phyloP scores from a whole-genome alignment of 768 basidiomycete species.

The Panaeolus cyanescens region DNA sequence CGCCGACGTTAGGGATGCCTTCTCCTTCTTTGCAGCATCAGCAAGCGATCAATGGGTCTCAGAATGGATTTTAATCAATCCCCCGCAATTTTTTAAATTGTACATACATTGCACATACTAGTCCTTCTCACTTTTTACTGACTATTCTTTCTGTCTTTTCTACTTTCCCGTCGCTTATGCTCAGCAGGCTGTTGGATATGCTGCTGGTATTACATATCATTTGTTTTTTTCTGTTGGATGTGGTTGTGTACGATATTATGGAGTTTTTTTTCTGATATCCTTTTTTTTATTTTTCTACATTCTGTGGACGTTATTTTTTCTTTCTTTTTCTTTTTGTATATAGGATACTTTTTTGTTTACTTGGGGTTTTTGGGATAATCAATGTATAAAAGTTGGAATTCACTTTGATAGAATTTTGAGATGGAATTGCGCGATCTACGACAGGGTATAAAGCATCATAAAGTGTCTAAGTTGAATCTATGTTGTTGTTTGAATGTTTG shows the following conservation, averaged over 20 bases:
- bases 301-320: not conserved
- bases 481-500: too few relatives aligned
- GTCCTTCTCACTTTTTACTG: slow-evolving; percentile 2
- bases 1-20: slow-evolving; percentile 52
- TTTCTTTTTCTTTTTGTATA: slow-evolving; percentile 2
- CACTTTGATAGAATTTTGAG: not conserved
- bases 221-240: not conserved
- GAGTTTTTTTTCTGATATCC: slow-evolving; percentile 1
- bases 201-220: not conserved
- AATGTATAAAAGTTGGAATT: not conserved
- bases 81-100: too few relatives aligned
- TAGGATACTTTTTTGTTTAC: not conserved
- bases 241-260: not conserved
- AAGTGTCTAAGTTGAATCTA: too few relatives aligned
- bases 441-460: too few relatives aligned
- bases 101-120: not conserved
- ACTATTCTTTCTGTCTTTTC: not conserved
- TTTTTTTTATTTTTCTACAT: not conserved
- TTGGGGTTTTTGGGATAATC: not conserved
- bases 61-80: slow-evolving; percentile 1
- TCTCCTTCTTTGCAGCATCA: slow-evolving; percentile 40
- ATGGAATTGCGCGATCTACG: not conserved
- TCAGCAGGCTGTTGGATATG: not conserved
- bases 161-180: not conserved
- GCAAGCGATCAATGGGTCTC: not conserved